phyloP scores from a whole-genome alignment of 129 eudicot species.

The Apium graveolens region DNA sequence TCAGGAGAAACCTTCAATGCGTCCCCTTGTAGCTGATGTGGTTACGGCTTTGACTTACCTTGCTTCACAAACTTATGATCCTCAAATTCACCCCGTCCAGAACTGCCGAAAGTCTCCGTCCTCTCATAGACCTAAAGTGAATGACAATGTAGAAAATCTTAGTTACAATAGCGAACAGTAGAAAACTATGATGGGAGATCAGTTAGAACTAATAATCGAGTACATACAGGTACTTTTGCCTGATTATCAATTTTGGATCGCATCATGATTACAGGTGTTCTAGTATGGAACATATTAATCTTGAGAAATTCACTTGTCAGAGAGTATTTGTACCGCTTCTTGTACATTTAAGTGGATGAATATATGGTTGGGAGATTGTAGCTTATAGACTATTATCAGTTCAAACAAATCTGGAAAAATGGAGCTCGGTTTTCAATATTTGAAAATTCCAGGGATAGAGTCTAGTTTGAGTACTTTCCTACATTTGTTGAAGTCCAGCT shows the following conservation, averaged over 20 bases:
- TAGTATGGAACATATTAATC: background rate
- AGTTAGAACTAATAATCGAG: background rate
- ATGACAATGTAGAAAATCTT: conserved; percentile 7
- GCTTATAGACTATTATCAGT: background rate
- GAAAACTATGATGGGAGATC: conserved; percentile 17
- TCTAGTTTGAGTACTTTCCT: background rate
- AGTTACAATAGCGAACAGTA: conserved; percentile 4
- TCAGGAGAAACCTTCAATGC: conserved; percentile 61
- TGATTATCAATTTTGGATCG: conserved; percentile 5
- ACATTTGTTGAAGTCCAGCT: background rate
- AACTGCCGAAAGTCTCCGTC: conserved; percentile 14
- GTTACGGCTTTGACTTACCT: conserved; percentile 72
- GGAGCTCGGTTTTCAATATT: background rate
- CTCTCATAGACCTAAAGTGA: conserved; percentile 20
- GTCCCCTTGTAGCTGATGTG: conserved; percentile 67
- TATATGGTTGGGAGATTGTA: background rate
- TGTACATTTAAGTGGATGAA: background rate
- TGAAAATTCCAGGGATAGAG: background rate
- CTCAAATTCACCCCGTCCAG: conserved; percentile 27
- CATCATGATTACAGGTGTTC: background rate
- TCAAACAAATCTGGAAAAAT: background rate
- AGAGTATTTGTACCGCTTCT: background rate
- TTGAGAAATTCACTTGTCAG: background rate
- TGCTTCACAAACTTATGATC: conserved; percentile 57
- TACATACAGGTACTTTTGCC: conserved; percentile 2